Percentiles rank a stretch among this genome's conserved stretches.
These are phyloP conservation scores for Beauveria pseudobassiana DNA, from an alignment of 2,329 filamentous ascomycete genomes.

Conservation along the genomic window DNA sequence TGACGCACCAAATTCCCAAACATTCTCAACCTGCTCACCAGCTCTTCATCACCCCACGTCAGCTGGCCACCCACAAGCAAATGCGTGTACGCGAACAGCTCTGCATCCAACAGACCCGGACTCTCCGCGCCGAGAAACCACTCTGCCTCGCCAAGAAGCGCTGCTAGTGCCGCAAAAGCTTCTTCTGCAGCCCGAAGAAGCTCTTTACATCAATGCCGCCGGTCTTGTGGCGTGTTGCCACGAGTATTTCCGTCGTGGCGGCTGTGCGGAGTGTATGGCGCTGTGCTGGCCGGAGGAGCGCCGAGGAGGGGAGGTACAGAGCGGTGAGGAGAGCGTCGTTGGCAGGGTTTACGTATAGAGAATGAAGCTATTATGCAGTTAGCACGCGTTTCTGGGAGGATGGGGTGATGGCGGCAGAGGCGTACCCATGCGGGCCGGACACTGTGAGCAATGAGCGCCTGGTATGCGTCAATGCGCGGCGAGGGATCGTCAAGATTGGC, in stretches of 20 bases:
- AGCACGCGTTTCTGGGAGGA: not conserved
- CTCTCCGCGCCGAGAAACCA: constrained; percentile 43
- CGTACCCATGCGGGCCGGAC: constrained; percentile 83
- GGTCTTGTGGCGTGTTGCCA: constrained; percentile 38
- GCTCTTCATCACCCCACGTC: constrained; percentile 55
- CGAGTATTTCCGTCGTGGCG: constrained; percentile 66
- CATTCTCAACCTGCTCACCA: constrained; percentile 48
- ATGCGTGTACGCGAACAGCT: constrained; percentile 84
- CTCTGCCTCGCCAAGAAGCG: constrained; percentile 28
- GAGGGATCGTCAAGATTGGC: constrained; percentile 39
- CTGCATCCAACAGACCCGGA: constrained; percentile 78
- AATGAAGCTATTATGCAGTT: constrained; percentile 51
- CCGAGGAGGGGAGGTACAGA: constrained; percentile 65
- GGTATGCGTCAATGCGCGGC: constrained; percentile 63
- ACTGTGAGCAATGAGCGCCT: constrained; percentile 65
- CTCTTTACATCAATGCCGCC: constrained; percentile 23
- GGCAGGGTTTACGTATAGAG: constrained; percentile 65
- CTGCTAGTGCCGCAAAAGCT: constrained; percentile 40
- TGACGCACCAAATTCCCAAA: constrained; percentile 54
- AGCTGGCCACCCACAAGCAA: constrained; percentile 61
- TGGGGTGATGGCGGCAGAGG: not conserved
- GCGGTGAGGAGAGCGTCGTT: constrained; percentile 62
- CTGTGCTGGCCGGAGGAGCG: constrained; percentile 56
- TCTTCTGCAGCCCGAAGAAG: constrained; percentile 37
- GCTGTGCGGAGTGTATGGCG: constrained; percentile 62